Evolutionary conservation across 306 rosid species (phyloP), one percentile per base, ranked within the genome.

Genomic region (Abrus pulchellus): DNA sequence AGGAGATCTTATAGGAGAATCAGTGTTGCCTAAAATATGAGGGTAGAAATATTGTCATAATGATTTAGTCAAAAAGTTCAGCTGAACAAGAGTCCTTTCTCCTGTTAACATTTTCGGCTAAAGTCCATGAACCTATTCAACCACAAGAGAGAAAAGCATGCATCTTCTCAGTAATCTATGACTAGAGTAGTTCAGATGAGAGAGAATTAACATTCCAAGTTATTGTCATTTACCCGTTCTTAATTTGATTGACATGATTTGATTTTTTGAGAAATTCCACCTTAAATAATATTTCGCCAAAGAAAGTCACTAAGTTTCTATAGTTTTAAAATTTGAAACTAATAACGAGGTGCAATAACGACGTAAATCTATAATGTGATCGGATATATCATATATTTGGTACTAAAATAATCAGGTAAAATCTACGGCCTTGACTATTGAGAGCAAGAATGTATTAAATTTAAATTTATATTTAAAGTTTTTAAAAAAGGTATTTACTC

Each of bases 31-130:
- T 38, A 50, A 74, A 73, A 7, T 72, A 43, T 29, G 38, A 5
- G 65, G 29, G 52, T 1, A 29, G 54, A 59, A 54, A 33, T 54
- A 49, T 6, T 29, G 6, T 14, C n/a, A 80, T 44, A 59, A 47
- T 47, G 44, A 55, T 76, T 69, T 60, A 56, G 67, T 40, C 28
- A 45, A 48, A 68, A 68, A 45, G 75, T 68, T 84, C 29, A 55
- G 69, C 66, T 7, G 64, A 64, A 71, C 64, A 64, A 73, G 43
- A 36, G 14, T 33, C 50, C 9, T 33, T 56, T 45, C 7, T 2
- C 27, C 32, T 27, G 29, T 54, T 14, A 54, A 43, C 27, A 52
- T 41, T 49, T 38, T 72, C 0, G 32, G 70, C 50, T 36, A 44
- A 7, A 68, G 56, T 14, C 47, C 10, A 68, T 68, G 68, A 14